Percentiles rank a stretch among this genome's conserved stretches.
Evolutionary conservation across 331 rosid species (phyloP).

Genomic region (Acacia pycnantha): DNA sequence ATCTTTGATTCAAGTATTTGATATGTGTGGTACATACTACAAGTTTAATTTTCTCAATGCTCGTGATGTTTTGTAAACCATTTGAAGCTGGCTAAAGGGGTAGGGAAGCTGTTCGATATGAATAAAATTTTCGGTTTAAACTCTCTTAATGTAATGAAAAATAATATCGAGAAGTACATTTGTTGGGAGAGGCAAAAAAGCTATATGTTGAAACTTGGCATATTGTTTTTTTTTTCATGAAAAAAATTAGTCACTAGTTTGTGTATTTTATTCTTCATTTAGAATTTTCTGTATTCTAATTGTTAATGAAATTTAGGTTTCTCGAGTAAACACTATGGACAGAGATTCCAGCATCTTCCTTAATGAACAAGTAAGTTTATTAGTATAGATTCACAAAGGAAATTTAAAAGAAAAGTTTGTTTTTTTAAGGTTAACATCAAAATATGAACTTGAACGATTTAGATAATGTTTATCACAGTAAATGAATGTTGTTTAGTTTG

Average conservation of each 20-base stretch:
- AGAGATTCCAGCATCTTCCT: background rate
- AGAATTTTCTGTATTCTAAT: background rate
- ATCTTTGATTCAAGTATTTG: no score
- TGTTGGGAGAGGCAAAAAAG: no score
- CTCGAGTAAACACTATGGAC: background rate
- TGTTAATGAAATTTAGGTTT: background rate
- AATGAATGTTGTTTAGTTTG: no score
- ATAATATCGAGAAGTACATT: no score
- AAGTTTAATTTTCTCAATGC: no score
- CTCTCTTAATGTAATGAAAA: no score
- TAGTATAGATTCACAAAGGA: background rate
- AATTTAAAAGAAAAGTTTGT: background rate
- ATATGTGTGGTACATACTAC: no score
- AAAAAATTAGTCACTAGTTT: background rate
- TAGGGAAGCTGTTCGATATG: no score
- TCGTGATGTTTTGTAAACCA: no score
- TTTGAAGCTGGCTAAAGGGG: no score
- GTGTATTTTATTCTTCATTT: background rate
- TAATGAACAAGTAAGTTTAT: background rate
- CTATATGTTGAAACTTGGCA: background rate
- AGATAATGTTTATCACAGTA: no score
- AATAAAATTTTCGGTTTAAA: no score
- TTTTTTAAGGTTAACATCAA: background rate
- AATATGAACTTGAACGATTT: background rate
- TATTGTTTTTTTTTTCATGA: background rate